Percentiles rank a stretch among this genome's conserved stretches.
Evolutionary conservation across 768 basidiomycete genomes (phyloP).

Genomic region (Pisolithus albus): DNA sequence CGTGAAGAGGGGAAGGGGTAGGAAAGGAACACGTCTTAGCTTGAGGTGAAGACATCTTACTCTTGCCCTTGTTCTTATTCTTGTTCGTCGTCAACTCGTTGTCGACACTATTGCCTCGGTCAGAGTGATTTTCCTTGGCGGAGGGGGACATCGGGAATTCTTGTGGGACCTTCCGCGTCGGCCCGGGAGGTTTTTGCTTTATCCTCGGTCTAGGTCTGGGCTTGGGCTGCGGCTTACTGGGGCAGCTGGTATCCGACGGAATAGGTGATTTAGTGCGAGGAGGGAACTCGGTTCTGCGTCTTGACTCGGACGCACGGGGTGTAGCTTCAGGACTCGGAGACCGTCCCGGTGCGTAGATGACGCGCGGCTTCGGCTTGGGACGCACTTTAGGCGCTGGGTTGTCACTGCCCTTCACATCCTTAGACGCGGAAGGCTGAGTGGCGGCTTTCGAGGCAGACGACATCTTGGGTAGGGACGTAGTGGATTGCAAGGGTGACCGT

Average conservation of each 20-base stretch:
- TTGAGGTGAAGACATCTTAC: neutral
- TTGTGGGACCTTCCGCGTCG: conserved; percentile 10
- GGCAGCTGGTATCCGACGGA: neutral
- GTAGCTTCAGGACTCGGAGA: conserved; percentile 14
- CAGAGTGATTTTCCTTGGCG: conserved; percentile 19
- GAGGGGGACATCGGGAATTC: conserved; percentile 19
- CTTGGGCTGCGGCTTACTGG: neutral
- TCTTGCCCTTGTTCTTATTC: conserved; percentile 7
- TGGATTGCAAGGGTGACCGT: too few relatives aligned
- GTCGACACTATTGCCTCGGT: conserved; percentile 7
- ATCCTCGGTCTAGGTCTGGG: neutral
- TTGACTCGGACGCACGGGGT: conserved; percentile 4
- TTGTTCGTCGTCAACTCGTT: neutral
- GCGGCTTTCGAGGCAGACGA: conserved; percentile 4
- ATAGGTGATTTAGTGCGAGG: conserved; percentile 5
- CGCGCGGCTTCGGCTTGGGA: conserved; percentile 12
- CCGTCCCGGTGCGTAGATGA: conserved; percentile 1
- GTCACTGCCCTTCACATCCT: neutral
- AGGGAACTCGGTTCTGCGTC: conserved; percentile 1
- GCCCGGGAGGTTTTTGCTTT: neutral
- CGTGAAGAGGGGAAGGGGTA: conserved; percentile 17
- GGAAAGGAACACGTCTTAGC: conserved; percentile 3
- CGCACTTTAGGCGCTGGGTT: conserved; percentile 5
- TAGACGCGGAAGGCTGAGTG: neutral
- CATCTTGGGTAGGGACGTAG: neutral